Percentiles rank a stretch among this genome's conserved stretches.
phyloP scores from a whole-genome alignment of 108 stramenopile genomes.

The Fragilariopsis cylindrus region DNA sequence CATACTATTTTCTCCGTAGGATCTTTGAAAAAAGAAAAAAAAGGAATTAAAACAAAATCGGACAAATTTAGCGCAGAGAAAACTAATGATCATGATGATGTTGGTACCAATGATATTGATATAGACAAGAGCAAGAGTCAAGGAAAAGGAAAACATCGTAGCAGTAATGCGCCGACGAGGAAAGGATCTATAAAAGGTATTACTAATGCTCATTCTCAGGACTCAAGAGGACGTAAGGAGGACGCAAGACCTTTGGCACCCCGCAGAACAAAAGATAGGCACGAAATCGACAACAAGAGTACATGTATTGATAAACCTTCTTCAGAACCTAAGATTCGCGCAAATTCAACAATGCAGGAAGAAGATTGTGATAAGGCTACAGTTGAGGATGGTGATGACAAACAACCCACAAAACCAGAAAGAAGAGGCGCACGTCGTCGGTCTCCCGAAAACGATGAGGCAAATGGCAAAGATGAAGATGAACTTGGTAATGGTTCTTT shows the following conservation, averaged over 20 bases:
- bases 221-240: conserved; percentile 11
- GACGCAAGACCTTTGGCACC: neutral
- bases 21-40: conserved; percentile 22
- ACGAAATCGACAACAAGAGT: neutral
- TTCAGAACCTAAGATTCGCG: conserved; percentile 10
- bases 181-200: neutral
- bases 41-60: conserved; percentile 8
- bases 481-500: conserved; percentile 20
- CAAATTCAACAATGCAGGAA: neutral
- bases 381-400: neutral
- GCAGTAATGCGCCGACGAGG: neutral
- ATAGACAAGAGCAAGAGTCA: neutral
- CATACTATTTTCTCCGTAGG: neutral
- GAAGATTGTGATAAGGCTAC: neutral
- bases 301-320: conserved; percentile 9
- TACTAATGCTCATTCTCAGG: conserved; percentile 1
- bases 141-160: conserved; percentile 6
- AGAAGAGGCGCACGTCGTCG: conserved; percentile 12
- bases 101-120: conserved; percentile 16
- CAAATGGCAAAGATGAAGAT: conserved; percentile 8
- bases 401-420: conserved; percentile 15
- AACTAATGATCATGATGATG: neutral
- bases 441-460: conserved; percentile 12
- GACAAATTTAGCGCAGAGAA: conserved; percentile 11
- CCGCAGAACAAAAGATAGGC: conserved; percentile 3